Conservation (phyloP, 306 rosid species). For the Vachellia collinsii region DNA sequence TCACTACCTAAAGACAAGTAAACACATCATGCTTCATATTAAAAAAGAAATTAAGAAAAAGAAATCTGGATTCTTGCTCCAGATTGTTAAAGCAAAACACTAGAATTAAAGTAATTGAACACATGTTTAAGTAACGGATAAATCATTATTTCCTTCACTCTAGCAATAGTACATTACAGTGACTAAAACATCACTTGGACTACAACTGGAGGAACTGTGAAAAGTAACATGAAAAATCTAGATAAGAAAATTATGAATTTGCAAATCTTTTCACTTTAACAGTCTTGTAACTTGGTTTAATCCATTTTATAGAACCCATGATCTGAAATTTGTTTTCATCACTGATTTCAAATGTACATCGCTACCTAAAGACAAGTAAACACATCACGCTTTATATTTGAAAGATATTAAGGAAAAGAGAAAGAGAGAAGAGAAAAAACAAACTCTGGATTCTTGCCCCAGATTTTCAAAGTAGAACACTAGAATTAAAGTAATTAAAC, state of each 20-base stretch:
- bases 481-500: neutral
- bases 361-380: neutral
- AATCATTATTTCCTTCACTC: too few relatives aligned
- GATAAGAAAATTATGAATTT: neutral
- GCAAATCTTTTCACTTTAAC: neutral
- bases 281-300: neutral
- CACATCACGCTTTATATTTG: neutral
- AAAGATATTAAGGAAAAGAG: too few relatives aligned
- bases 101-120: neutral
- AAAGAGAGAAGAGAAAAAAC: too few relatives aligned
- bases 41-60: too few relatives aligned
- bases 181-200: conserved; percentile 41
- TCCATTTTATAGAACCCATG: neutral
- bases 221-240: conserved; percentile 21
- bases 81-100: neutral
- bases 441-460: neutral
- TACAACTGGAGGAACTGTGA: conserved; percentile 7
- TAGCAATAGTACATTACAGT: neutral
- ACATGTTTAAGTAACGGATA: neutral
- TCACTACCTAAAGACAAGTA: neutral
- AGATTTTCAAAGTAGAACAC: neutral
- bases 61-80: neutral
- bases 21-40: neutral
- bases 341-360: neutral
- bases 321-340: neutral